phyloP scores from a whole-genome alignment of 2,329 filamentous ascomycete species.

The Stagonosporopsis rhizophila region DNA sequence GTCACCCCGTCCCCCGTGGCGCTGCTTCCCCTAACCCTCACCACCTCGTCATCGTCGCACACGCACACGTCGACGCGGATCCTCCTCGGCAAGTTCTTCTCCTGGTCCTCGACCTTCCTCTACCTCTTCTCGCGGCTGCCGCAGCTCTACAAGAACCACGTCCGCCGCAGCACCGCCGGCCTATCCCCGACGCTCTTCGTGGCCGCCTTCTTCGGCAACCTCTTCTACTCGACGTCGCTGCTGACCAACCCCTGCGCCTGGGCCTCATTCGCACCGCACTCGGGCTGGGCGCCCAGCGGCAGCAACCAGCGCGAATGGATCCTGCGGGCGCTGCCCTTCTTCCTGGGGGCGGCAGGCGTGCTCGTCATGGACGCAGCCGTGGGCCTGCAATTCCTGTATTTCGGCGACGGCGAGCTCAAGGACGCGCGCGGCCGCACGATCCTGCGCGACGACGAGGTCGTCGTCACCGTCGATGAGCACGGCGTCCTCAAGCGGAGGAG shows the following conservation, averaged over 20 bases:
- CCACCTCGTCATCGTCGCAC: constrained; percentile 24
- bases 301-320: constrained; percentile 65
- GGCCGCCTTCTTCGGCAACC: constrained; percentile 71
- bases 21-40: constrained; percentile 21
- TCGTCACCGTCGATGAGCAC: constrained; percentile 52
- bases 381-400: constrained; percentile 68
- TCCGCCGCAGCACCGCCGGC: constrained; percentile 68
- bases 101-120: constrained; percentile 53
- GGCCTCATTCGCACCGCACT: constrained; percentile 61
- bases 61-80: constrained; percentile 7
- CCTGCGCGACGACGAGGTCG: constrained; percentile 54
- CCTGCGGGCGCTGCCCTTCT: constrained; percentile 66
- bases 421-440: constrained; percentile 23
- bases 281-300: constrained; percentile 65
- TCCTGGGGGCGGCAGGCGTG: constrained; percentile 70
- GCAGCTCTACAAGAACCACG: constrained; percentile 71
- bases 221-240: constrained; percentile 70
- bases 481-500: constrained; percentile 41
- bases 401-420: constrained; percentile 53
- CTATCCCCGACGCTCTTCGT: constrained; percentile 69
- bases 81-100: constrained; percentile 52
- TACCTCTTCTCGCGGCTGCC: constrained; percentile 55
- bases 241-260: constrained; percentile 70
- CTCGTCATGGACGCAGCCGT: constrained; percentile 68
- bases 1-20: constrained; percentile 31